Evolutionary conservation across 169 alveolate species (phyloP).

Genomic region (Neospora caninum): DNA sequence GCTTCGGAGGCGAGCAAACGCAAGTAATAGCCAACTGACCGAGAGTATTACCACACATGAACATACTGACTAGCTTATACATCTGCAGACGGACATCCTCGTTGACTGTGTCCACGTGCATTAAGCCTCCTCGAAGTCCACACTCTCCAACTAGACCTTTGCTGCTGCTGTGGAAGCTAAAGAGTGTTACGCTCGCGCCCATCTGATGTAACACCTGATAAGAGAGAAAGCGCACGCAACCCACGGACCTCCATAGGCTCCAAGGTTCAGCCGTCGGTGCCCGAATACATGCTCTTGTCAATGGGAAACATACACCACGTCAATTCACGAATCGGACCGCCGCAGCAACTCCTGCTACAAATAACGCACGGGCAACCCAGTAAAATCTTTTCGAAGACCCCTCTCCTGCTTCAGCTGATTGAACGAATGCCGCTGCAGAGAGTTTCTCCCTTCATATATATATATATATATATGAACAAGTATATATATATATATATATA

Average conservation of each 20-base stretch:
- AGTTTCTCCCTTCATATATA: too few relatives aligned
- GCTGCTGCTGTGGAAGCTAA: slow-evolving; percentile 83
- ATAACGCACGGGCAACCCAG: too few relatives aligned
- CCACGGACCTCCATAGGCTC: background rate
- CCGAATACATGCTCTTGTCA: too few relatives aligned
- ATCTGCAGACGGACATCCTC: slow-evolving; percentile 79
- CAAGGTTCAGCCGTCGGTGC: too few relatives aligned
- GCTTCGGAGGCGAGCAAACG: slow-evolving; percentile 83
- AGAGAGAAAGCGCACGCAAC: slow-evolving; percentile 47
- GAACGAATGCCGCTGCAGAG: too few relatives aligned
- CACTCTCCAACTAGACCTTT: slow-evolving; percentile 91
- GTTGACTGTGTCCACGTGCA: slow-evolving; percentile 79
- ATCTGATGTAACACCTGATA: slow-evolving; percentile 51
- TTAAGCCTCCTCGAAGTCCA: slow-evolving; percentile 90
- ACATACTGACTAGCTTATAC: slow-evolving; percentile 81
- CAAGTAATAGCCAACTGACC: slow-evolving; percentile 82
- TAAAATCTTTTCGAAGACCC: too few relatives aligned
- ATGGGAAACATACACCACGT: too few relatives aligned
- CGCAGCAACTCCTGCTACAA: too few relatives aligned
- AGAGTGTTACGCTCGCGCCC: slow-evolving; percentile 74
- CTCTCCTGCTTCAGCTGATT: too few relatives aligned
- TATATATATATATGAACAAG: too few relatives aligned
- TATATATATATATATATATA: too few relatives aligned
- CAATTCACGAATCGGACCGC: too few relatives aligned
- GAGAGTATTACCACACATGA: slow-evolving; percentile 83